These are phyloP conservation scores for Fonsecaea multimorphosa DNA, from an alignment of 2,329 filamentous ascomycete genomes.

Conservation along the genomic window DNA sequence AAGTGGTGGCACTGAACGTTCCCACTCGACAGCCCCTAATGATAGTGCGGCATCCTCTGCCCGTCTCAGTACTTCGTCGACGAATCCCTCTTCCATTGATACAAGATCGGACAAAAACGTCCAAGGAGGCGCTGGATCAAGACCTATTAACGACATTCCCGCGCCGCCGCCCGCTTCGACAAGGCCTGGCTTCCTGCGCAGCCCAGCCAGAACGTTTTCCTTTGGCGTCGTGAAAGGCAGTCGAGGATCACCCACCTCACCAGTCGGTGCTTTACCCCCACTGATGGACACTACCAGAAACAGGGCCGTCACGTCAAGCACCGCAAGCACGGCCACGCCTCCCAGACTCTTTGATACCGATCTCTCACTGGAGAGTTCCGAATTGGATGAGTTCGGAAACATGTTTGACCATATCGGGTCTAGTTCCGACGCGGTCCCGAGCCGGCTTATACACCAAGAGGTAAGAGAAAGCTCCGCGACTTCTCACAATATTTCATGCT, in stretches of 20 bases:
- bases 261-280: conserved; percentile 32
- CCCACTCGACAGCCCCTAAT: conserved; percentile 53
- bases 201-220: conserved; percentile 60
- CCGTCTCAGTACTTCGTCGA: conserved; percentile 62
- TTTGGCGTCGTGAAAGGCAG: conserved; percentile 53
- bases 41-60: conserved; percentile 56
- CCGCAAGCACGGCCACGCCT: conserved; percentile 58
- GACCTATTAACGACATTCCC: conserved; percentile 51
- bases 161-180: conserved; percentile 47
- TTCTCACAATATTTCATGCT: conserved; percentile 30
- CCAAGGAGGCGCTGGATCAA: conserved; percentile 43
- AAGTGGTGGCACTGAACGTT: conserved; percentile 58
- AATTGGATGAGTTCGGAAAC: conserved; percentile 55
- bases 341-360: conserved; percentile 58
- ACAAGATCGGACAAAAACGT: conserved; percentile 48
- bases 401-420: conserved; percentile 59
- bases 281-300: conserved; percentile 45
- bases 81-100: conserved; percentile 62
- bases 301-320: conserved; percentile 56
- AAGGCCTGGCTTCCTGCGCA: conserved; percentile 49
- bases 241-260: conserved; percentile 43
- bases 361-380: conserved; percentile 49
- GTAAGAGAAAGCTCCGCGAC: conserved; percentile 25
- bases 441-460: conserved; percentile 40
- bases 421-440: conserved; percentile 35